Evolutionary conservation across 2,329 filamentous ascomycete species (phyloP).

Genomic region (Xylariales sp.): DNA sequence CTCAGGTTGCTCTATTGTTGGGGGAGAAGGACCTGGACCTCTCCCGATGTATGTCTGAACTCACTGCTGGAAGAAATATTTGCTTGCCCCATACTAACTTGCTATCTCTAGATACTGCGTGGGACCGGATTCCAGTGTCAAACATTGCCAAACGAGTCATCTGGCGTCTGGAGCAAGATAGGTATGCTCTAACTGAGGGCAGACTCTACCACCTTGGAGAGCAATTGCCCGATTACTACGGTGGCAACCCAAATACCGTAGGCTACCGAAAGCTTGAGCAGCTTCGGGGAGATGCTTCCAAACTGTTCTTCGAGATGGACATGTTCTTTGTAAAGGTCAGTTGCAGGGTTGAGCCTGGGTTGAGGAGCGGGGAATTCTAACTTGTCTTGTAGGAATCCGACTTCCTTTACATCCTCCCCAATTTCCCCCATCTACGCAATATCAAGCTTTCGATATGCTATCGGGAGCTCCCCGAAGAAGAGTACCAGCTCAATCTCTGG

Average conservation of each 20-base stretch:
- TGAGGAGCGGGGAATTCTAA: slow-evolving; percentile 17
- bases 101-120: slow-evolving; percentile 45
- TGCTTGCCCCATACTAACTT: background rate
- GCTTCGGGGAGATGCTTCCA: slow-evolving; percentile 45
- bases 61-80: background rate
- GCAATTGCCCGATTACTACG: slow-evolving; percentile 49
- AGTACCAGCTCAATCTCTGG: slow-evolving; percentile 38
- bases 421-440: slow-evolving; percentile 52
- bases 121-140: slow-evolving; percentile 52
- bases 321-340: slow-evolving; percentile 65
- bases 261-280: slow-evolving; percentile 37
- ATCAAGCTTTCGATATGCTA: slow-evolving; percentile 55
- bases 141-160: slow-evolving; percentile 51
- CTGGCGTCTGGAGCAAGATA: slow-evolving; percentile 54
- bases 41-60: slow-evolving; percentile 53
- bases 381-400: slow-evolving; percentile 48
- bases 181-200: slow-evolving; percentile 50
- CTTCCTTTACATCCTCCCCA: slow-evolving; percentile 54
- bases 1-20: slow-evolving; percentile 57
- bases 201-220: slow-evolving; percentile 48
- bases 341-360: too few relatives aligned
- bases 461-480: slow-evolving; percentile 51
- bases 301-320: slow-evolving; percentile 52
- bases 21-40: slow-evolving; percentile 61
- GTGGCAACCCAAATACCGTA: slow-evolving; percentile 38